These are phyloP conservation scores for Gyrodon lividus DNA, from an alignment of 768 basidiomycete genomes.

Conservation along the genomic window DNA sequence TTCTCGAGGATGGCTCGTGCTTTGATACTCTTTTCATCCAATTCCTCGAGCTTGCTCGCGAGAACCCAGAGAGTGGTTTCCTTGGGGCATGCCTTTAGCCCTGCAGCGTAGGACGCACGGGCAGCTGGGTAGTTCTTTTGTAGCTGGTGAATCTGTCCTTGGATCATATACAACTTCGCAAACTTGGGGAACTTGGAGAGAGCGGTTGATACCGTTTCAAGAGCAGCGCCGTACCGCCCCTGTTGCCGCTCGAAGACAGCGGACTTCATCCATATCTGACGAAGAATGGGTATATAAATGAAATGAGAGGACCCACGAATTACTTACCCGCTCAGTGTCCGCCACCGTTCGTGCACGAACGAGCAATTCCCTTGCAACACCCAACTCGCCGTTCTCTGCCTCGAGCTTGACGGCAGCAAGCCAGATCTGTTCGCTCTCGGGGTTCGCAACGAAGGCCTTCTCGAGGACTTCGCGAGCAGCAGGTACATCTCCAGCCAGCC, in stretches of 20 bases:
- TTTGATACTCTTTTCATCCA: constrained; percentile 89
- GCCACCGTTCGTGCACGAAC: constrained; percentile 88
- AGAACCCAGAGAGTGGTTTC: constrained; percentile 81
- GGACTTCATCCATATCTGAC: constrained; percentile 98
- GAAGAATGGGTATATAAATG: neutral
- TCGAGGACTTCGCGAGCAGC: constrained; percentile 90
- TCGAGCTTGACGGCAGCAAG: constrained; percentile 96
- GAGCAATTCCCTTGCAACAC: constrained; percentile 82
- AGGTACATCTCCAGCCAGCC: constrained; percentile 85
- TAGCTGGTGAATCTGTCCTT: constrained; percentile 84
- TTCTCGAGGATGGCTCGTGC: constrained; percentile 89
- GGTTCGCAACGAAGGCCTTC: constrained; percentile 89
- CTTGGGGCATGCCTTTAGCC: constrained; percentile 76
- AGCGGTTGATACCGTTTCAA: constrained; percentile 72
- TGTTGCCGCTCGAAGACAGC: constrained; percentile 94
- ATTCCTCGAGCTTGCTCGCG: constrained; percentile 84
- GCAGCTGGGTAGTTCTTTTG: constrained; percentile 62
- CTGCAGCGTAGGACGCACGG: constrained; percentile 78
- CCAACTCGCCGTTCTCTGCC: constrained; percentile 90
- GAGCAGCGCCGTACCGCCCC: constrained; percentile 67
- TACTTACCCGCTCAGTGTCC: constrained; percentile 81
- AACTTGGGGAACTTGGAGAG: constrained; percentile 85
- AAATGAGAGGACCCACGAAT: too few species aligned
- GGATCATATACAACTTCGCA: constrained; percentile 94
- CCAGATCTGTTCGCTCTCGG: constrained; percentile 97